Percentiles rank a stretch among this genome's conserved stretches.
These are phyloP conservation scores for Neurospora sp. DNA, from an alignment of 495 filamentous ascomycete genomes.

Conservation along the genomic window DNA sequence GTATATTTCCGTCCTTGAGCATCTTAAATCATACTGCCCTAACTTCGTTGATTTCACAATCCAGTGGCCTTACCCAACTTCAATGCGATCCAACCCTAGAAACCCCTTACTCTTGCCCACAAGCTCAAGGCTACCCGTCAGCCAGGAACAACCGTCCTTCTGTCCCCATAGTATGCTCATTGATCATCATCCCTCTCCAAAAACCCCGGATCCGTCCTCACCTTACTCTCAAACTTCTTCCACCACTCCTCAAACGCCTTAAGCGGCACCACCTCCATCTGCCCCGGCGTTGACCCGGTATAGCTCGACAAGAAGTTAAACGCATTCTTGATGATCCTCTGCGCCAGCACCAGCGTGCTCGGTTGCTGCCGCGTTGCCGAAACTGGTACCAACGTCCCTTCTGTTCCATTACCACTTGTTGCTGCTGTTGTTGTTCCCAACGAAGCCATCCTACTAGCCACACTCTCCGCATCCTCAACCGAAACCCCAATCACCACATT, in stretches of 20 bases:
- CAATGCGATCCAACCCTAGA: too few species aligned
- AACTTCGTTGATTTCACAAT: too few species aligned
- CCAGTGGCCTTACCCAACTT: too few species aligned
- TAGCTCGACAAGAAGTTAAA: slow-evolving; percentile 95
- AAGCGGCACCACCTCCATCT: slow-evolving; percentile 76
- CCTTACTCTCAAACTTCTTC: slow-evolving; percentile 84
- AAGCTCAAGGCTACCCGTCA: too few species aligned
- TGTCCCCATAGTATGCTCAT: not conserved
- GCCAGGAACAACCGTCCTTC: not conserved
- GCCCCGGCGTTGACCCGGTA: slow-evolving; percentile 39
- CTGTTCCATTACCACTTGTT: not conserved
- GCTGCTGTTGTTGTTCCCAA: slow-evolving; percentile 34
- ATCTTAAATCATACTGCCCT: too few species aligned
- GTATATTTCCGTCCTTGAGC: too few species aligned
- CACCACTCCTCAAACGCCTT: slow-evolving; percentile 95
- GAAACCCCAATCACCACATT: slow-evolving; percentile 67
- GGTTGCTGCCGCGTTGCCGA: slow-evolving; percentile 19
- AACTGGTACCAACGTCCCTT: slow-evolving; percentile 17
- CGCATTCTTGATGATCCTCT: slow-evolving; percentile 90
- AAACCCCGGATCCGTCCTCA: slow-evolving; percentile 80
- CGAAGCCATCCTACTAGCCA: slow-evolving; percentile 54
- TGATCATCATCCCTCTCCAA: slow-evolving; percentile 59
- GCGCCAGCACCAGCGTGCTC: slow-evolving; percentile 68
- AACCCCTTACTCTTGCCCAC: too few species aligned
- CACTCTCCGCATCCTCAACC: slow-evolving; percentile 62